These are phyloP conservation scores for Irpex sp. DNA, from an alignment of 1,284 basidiomycete genomes.

Conservation along the genomic window DNA sequence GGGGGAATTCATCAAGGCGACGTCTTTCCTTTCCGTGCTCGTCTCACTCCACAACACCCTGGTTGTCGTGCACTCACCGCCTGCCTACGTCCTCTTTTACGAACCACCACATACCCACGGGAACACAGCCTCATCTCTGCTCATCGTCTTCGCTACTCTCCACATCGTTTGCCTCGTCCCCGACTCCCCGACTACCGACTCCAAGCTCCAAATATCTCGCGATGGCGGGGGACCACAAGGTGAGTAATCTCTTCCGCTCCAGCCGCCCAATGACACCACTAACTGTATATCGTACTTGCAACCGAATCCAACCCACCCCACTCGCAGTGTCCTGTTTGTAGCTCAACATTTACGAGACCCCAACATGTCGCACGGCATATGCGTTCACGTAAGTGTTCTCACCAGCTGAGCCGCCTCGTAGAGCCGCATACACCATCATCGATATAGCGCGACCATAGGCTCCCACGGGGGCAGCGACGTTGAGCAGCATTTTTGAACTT, in stretches of 20 bases:
- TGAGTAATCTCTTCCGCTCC: constrained; percentile 15
- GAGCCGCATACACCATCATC: not conserved
- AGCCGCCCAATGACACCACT: constrained; percentile 8
- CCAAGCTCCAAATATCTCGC: constrained; percentile 2
- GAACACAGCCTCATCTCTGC: not conserved
- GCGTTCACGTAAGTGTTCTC: constrained; percentile 70
- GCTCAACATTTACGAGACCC: constrained; percentile 84
- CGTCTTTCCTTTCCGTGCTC: not conserved
- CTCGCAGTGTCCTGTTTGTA: constrained; percentile 67
- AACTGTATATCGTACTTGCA: not conserved
- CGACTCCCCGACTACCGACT: not conserved
- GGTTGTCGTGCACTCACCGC: not conserved
- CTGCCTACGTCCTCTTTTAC: not conserved
- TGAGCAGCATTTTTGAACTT: not conserved
- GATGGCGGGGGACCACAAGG: constrained; percentile 39
- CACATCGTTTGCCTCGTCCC: constrained; percentile 1
- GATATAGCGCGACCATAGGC: not conserved
- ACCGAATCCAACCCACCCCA: constrained; percentile 6
- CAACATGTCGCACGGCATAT: constrained; percentile 90
- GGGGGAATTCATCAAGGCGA: constrained; percentile 1
- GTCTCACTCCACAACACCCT: constrained; percentile 1
- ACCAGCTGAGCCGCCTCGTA: not conserved
- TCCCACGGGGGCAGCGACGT: not conserved
- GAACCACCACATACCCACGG: constrained; percentile 1
- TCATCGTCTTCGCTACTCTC: not conserved